These are phyloP conservation scores for Avicennia marina DNA, from an alignment of 257 asterid species.

Conservation along the genomic window DNA sequence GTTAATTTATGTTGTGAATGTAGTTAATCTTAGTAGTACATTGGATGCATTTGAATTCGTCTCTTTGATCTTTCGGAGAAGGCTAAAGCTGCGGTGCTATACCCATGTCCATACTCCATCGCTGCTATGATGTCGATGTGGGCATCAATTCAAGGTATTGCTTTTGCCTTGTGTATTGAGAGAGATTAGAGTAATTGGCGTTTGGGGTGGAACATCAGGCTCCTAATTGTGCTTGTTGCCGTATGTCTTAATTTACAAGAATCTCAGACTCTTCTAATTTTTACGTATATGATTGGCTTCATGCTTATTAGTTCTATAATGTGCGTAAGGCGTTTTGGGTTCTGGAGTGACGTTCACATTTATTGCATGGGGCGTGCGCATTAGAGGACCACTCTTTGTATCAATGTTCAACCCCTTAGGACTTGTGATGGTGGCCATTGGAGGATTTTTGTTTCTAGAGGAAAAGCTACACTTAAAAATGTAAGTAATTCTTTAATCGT, in stretches of 20 bases:
- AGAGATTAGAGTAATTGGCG: conserved; percentile 57
- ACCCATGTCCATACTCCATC: conserved; percentile 57
- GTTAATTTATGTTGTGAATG: not conserved
- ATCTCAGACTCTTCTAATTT: not conserved
- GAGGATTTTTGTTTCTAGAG: conserved; percentile 39
- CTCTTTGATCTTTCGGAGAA: not conserved
- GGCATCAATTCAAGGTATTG: conserved; percentile 37
- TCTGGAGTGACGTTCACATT: conserved; percentile 41
- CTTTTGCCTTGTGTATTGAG: conserved; percentile 39
- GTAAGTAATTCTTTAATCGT: conserved; percentile 20
- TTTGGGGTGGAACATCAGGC: conserved; percentile 53
- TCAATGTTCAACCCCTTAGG: conserved; percentile 46
- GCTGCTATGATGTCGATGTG: conserved; percentile 48
- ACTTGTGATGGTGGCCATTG: conserved; percentile 54
- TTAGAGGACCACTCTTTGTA: conserved; percentile 61
- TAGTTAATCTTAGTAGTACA: not conserved
- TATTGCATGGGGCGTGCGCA: conserved; percentile 47
- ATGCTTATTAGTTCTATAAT: no score
- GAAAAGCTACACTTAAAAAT: conserved; percentile 52
- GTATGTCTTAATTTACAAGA: conserved; percentile 21
- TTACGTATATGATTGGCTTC: not conserved
- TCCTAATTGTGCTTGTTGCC: conserved; percentile 31
- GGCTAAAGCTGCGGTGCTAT: conserved; percentile 46
- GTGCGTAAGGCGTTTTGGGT: conserved; percentile 56
- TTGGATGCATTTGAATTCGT: not conserved